Evolutionary conservation across 2,329 filamentous ascomycete species (phyloP).

Genomic region (Apiospora rasikravindrae): DNA sequence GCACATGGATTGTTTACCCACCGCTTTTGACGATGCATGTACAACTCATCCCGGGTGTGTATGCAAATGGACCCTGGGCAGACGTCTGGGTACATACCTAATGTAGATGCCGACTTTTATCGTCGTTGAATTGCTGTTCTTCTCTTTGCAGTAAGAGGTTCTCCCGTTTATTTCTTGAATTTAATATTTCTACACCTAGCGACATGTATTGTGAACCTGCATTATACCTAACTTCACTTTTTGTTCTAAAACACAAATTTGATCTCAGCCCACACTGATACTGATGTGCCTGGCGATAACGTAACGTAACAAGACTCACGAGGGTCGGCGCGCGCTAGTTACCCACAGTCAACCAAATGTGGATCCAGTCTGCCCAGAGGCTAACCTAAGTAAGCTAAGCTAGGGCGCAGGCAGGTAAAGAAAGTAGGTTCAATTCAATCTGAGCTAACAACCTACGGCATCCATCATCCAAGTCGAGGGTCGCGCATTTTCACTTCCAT

Average conservation of each 20-base stretch:
- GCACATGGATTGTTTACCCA: background rate
- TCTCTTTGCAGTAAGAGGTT: too few relatives aligned
- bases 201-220: too few relatives aligned
- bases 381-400: background rate
- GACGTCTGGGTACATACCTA: background rate
- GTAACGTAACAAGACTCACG: too few relatives aligned
- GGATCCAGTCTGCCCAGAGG: background rate
- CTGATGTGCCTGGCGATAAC: background rate
- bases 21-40: background rate
- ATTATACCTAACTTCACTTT: too few relatives aligned
- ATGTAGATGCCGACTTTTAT: background rate
- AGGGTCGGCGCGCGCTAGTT: background rate
- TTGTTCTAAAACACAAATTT: too few relatives aligned
- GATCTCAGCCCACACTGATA: background rate
- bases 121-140: too few relatives aligned
- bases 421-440: background rate
- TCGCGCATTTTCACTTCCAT: slow-evolving; percentile 10
- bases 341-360: background rate
- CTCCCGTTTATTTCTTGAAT: too few relatives aligned
- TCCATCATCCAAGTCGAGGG: background rate
- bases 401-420: background rate
- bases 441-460: background rate
- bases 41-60: background rate
- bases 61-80: background rate
- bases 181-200: too few relatives aligned